Base-by-base conservation (phyloP, 176 grass and related monocot genomes). In the Cenchrus fungigraminus region DNA sequence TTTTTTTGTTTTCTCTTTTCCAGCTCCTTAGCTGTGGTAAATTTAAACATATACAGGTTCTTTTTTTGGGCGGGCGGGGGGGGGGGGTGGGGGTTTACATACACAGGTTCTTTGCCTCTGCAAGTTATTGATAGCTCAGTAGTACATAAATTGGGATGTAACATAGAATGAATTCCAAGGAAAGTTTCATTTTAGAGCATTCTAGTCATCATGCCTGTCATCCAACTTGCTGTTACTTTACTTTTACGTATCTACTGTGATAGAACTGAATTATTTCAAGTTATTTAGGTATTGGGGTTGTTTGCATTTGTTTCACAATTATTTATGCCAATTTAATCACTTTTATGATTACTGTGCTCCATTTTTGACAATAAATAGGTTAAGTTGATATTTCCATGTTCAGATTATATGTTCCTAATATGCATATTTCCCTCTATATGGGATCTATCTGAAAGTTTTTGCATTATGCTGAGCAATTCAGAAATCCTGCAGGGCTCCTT, bases 401-500 rank as follows among this genome's bases (percentile, higher is more conserved):
- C 19, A 70, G 50, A 80, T 49, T 31, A 37, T 67, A 34, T 55
- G 32, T 56, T 68, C 67, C 1, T 87, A 31, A 68, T 60, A 16
- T 83, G 50, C 29, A 68, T 65, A 16, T 20, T 81, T 81, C 29
- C 17, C 13, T 78, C 13, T 49, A 1, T 60, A 60, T 76, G 71
- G 12, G 58, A 28, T 73, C 7, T 45, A 42, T 79, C 8, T 3
- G 8, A 68, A 11, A 68, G 14, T 70, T 75, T 71, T 29, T 65
- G 40, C 61, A 70, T 44, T 77, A 59, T 73, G 64, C 69, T 83
- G 86, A 79, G 75, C 28, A 52, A 75, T 44, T 67, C 4, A 63
- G 75, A 45, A 86, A 79, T 84, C 67, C 6, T 86, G 34, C 72
- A 96, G 97, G 97, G 62, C 88, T 99, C 29, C 90, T 99, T 85